phyloP scores from a whole-genome alignment of 2,329 filamentous ascomycete species.

The Calonectria pauciramosa region DNA sequence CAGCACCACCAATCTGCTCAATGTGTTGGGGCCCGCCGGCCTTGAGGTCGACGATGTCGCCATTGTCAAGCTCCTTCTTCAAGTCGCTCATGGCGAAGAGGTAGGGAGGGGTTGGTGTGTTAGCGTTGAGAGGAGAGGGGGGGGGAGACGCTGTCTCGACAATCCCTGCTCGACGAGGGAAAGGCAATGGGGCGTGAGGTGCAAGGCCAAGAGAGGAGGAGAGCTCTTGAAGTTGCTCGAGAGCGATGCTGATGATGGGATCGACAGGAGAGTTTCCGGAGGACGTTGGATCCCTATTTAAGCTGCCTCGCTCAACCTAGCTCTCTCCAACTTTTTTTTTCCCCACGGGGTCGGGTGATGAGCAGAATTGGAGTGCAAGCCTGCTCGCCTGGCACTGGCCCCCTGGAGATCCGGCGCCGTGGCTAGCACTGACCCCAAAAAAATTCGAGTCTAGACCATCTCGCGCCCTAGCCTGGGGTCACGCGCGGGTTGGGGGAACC shows the following conservation, averaged over 20 bases:
- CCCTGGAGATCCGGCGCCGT: neutral
- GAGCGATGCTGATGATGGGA: constrained; percentile 14
- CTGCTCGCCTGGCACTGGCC: neutral
- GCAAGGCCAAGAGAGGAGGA: neutral
- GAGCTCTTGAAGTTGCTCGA: neutral
- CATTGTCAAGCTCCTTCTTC: constrained; percentile 22
- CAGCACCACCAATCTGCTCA: constrained; percentile 31
- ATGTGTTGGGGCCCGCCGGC: constrained; percentile 30
- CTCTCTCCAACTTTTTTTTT: constrained; percentile 30
- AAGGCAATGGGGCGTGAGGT: neutral
- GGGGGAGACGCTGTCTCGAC: neutral
- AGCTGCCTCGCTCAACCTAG: neutral
- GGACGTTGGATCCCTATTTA: constrained; percentile 25
- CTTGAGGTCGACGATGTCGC: constrained; percentile 28
- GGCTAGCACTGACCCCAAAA: constrained; percentile 12
- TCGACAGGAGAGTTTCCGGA: neutral
- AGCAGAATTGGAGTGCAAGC: constrained; percentile 20
- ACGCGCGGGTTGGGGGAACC: constrained; percentile 17
- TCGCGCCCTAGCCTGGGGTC: constrained; percentile 21
- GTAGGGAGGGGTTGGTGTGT: neutral
- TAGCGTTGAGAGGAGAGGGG: neutral
- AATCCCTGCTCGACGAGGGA: neutral
- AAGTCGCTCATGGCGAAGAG: constrained; percentile 24
- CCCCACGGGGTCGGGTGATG: constrained; percentile 30
- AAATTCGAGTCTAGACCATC: constrained; percentile 18